Base-by-base conservation (phyloP, 2,329 filamentous ascomycete genomes). In the Pseudopyrenochaeta lycopersici region DNA sequence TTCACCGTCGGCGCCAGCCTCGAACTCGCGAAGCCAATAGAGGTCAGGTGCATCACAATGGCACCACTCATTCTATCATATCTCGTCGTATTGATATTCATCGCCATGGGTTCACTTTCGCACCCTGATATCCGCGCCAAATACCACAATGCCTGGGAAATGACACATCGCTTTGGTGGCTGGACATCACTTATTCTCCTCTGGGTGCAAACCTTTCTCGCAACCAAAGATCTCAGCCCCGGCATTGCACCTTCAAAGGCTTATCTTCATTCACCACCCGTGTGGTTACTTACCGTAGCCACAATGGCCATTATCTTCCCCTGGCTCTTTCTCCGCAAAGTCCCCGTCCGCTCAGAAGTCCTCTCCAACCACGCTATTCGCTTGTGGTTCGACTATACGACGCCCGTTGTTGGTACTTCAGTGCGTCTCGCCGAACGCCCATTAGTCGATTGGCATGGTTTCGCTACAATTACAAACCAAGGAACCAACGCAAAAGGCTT, bases 281-380 rank as follows among this genome's bases (percentile, higher is more conserved):
- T 94, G 70, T 95, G 90, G 89, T 84, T 92, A 60, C 79, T 95
- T 15, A 67, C 85, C 23, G 72, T 86, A 32, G 86, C 87, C 42
- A 91, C 90, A 1, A 71, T 82, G 41, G 85, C 88, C 62, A 84
- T 94, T 63, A 80, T 89, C 41, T 87, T 90, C 49, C 90, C 91
- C 0, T 96, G 91, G 90, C 69, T 90, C 1, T 83, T 85, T 56
- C 84, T 95, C 15, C 86, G 89, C 51, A 88, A 85, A 62, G 86
- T 91, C 23, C 75, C 80, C 7, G 88, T 94, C 49, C 78, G 84
- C 18, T 81, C 88, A 9, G 88, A 93, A 71, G 80, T 84, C 3
- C 85, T 95, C 10, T 95, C 91, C 0, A 74, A 82, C 35, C 91
- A 94, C 73, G 90, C 90, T 42, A 79, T 91, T 27, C 85, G 89